Evolutionary conservation across 768 basidiomycete species (phyloP).

Genomic region (Tremella mesenterica): DNA sequence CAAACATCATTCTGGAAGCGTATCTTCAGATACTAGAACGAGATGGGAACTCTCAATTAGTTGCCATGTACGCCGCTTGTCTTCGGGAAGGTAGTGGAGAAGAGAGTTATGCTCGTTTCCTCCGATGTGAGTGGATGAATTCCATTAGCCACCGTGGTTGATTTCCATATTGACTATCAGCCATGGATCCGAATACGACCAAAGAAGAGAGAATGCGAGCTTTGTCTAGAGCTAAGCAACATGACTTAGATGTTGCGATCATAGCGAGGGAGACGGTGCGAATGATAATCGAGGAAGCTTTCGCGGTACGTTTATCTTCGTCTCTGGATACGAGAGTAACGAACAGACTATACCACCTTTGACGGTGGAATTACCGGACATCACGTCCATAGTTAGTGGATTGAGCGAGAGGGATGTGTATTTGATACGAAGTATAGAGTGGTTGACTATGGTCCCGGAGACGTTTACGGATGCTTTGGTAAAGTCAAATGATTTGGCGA

Average conservation of each 20-base stretch:
- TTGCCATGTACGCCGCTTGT: conserved; percentile 87
- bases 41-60: conserved; percentile 71
- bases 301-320: conserved; percentile 44
- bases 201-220: conserved; percentile 60
- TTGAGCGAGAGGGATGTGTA: conserved; percentile 43
- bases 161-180: conserved; percentile 12
- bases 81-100: conserved; percentile 79
- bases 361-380: conserved; percentile 34
- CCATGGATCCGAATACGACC: conserved; percentile 42
- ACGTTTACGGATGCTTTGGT: conserved; percentile 72
- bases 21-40: conserved; percentile 81
- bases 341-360: conserved; percentile 31
- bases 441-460: conserved; percentile 69
- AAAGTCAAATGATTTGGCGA: conserved; percentile 76
- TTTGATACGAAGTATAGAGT: conserved; percentile 80
- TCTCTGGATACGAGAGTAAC: neutral
- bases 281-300: conserved; percentile 47
- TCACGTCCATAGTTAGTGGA: conserved; percentile 25
- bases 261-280: conserved; percentile 78
- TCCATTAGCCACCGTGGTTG: neutral
- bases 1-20: conserved; percentile 73
- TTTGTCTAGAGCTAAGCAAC: conserved; percentile 66
- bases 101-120: conserved; percentile 82
- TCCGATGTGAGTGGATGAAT: conserved; percentile 49
- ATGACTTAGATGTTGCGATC: conserved; percentile 69